A percentile compares a stretch with the other conserved stretches of the same genome.
Conservation (phyloP, 2,329 filamentous ascomycete genomes). For the Akanthomyces lecanii region DNA sequence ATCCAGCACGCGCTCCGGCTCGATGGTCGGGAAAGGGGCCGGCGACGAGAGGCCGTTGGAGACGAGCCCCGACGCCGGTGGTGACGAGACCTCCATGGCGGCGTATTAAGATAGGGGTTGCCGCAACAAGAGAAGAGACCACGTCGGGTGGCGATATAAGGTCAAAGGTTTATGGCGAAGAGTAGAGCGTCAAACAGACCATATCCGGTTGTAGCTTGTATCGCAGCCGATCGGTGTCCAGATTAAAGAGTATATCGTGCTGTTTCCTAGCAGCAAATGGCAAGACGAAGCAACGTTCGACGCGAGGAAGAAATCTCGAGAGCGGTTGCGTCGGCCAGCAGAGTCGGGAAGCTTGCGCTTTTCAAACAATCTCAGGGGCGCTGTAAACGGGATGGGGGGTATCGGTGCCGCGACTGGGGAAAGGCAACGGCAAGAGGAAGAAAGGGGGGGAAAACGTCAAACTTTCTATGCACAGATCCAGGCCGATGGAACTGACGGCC, state of each 20-base stretch:
- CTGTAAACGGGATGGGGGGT: constrained; percentile 14
- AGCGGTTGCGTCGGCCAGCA: constrained; percentile 4
- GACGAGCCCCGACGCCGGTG: constrained; percentile 39
- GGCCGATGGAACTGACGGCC: background rate
- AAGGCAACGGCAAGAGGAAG: background rate
- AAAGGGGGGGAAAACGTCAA: background rate
- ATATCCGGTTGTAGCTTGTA: constrained; percentile 10
- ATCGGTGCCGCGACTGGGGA: constrained; percentile 12
- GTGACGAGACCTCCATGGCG: constrained; percentile 52
- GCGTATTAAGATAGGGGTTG: constrained; percentile 12
- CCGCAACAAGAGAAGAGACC: background rate
- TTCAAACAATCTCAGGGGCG: constrained; percentile 14
- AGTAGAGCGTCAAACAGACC: constrained; percentile 8
- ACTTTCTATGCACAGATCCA: background rate
- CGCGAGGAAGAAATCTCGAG: background rate
- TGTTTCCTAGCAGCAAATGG: background rate
- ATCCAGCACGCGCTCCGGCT: constrained; percentile 66
- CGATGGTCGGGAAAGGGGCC: constrained; percentile 53
- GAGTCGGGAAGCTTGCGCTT: constrained; percentile 5
- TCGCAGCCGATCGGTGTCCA: background rate
- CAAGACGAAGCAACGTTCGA: background rate
- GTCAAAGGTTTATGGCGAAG: constrained; percentile 4
- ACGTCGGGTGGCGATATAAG: background rate
- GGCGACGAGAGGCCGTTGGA: constrained; percentile 43
- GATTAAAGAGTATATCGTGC: background rate